A percentile compares a stretch with the other conserved stretches of the same genome.
Conservation (phyloP, 495 filamentous ascomycete species). For the Tuber brumale region DNA sequence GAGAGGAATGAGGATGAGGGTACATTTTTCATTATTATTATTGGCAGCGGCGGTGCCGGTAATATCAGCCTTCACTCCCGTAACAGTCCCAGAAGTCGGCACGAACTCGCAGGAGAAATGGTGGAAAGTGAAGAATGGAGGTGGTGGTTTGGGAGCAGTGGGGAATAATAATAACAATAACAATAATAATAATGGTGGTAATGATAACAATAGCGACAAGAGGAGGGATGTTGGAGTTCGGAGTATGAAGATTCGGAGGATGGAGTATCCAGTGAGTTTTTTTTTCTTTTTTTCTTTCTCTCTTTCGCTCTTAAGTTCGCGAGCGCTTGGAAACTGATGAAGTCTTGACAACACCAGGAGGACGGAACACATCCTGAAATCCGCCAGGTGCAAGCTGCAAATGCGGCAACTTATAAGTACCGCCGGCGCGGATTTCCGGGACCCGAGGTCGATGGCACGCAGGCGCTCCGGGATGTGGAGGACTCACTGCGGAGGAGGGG, state of each 20-base stretch:
- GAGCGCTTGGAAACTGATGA: conserved; percentile 11
- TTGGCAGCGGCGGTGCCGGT: conserved; percentile 7
- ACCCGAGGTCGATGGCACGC: conserved; percentile 27
- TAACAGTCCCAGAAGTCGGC: conserved; percentile 5
- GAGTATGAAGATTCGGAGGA: conserved; percentile 14
- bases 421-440: conserved; percentile 30
- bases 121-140: conserved; percentile 1
- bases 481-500: conserved; percentile 28
- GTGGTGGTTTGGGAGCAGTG: conserved; percentile 10
- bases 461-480: conserved; percentile 26
- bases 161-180: conserved; percentile 12
- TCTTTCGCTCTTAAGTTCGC: conserved; percentile 4
- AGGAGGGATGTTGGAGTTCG: conserved; percentile 9
- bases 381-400: conserved; percentile 26
- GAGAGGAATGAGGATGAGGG: not conserved
- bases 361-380: conserved; percentile 33
- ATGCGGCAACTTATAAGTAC: conserved; percentile 30
- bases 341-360: conserved; percentile 15
- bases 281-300: not conserved
- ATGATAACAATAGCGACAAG: not conserved
- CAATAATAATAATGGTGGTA: conserved; percentile 10
- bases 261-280: conserved; percentile 11
- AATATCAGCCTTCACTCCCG: conserved; percentile 27
- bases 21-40: conserved; percentile 4
- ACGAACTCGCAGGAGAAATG: not conserved